phyloP scores from a whole-genome alignment of 202 grass and related monocot species.

The Zizania palustris region DNA sequence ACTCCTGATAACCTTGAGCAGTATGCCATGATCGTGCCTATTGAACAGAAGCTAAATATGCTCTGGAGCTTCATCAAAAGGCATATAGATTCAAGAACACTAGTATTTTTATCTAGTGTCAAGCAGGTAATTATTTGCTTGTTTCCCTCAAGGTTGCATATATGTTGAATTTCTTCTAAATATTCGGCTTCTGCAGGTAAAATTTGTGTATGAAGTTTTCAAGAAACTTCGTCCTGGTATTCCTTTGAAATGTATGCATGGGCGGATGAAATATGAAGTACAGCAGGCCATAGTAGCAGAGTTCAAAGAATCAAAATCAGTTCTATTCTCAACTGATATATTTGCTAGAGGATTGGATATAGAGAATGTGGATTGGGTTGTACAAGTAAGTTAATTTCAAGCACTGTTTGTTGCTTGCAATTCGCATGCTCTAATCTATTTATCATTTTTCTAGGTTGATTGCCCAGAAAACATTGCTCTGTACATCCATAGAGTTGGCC shows the following conservation, averaged over 20 bases:
- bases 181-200: constrained; percentile 56
- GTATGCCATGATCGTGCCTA: constrained; percentile 67
- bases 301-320: constrained; percentile 71
- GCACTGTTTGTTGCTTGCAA: constrained; percentile 13
- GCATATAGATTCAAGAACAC: constrained; percentile 78
- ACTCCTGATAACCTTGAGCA: constrained; percentile 87
- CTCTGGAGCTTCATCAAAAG: constrained; percentile 91
- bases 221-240: constrained; percentile 92
- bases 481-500: constrained; percentile 96
- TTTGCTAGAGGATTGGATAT: constrained; percentile 81
- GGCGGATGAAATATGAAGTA: constrained; percentile 65
- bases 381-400: constrained; percentile 63
- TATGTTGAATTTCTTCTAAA: constrained; percentile 11
- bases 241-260: constrained; percentile 94
- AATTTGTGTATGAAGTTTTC: constrained; percentile 90
- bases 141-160: constrained; percentile 24
- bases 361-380: constrained; percentile 88
- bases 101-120: constrained; percentile 87
- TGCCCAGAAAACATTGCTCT: constrained; percentile 71
- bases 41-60: constrained; percentile 92
- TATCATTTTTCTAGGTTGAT: constrained; percentile 59
- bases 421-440: constrained; percentile 31
- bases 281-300: constrained; percentile 66
- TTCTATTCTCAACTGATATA: constrained; percentile 97
- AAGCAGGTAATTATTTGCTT: constrained; percentile 69